phyloP scores from a whole-genome alignment of 306 rosid genomes.

The Gastrolobium villosum region DNA sequence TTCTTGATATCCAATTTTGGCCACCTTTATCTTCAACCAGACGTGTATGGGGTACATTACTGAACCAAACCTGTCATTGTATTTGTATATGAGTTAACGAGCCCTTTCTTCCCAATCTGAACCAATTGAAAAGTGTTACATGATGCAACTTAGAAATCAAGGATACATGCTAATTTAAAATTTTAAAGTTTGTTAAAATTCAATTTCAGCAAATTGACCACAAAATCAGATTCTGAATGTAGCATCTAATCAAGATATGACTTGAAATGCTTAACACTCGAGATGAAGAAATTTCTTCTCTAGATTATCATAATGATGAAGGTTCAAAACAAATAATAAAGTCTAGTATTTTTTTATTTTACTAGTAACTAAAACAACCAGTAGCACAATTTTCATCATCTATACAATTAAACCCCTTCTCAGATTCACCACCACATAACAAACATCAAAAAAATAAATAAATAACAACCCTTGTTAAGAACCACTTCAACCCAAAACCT shows the following conservation, averaged over 20 bases:
- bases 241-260: background rate
- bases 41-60: conserved; percentile 88
- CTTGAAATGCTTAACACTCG: background rate
- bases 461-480: too few relatives aligned
- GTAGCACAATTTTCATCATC: background rate
- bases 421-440: background rate
- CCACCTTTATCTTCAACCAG: conserved; percentile 88
- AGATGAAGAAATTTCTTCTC: background rate
- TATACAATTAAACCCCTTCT: background rate
- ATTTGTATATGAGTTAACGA: conserved; percentile 42
- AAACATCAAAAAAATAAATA: background rate
- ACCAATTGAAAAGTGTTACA: conserved; percentile 26
- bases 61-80: conserved; percentile 81
- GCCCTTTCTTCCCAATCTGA: conserved; percentile 16
- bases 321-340: background rate
- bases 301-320: conserved; percentile 1
- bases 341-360: too few relatives aligned
- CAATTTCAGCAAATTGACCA: conserved; percentile 35
- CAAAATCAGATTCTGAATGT: conserved; percentile 2
- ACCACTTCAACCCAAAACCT: too few relatives aligned
- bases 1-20: conserved; percentile 81
- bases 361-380: too few relatives aligned
- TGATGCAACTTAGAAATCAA: background rate
- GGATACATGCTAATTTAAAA: background rate
- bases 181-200: background rate